Conservation (phyloP, 495 filamentous ascomycete species). For the Penicillium desertorum region DNA sequence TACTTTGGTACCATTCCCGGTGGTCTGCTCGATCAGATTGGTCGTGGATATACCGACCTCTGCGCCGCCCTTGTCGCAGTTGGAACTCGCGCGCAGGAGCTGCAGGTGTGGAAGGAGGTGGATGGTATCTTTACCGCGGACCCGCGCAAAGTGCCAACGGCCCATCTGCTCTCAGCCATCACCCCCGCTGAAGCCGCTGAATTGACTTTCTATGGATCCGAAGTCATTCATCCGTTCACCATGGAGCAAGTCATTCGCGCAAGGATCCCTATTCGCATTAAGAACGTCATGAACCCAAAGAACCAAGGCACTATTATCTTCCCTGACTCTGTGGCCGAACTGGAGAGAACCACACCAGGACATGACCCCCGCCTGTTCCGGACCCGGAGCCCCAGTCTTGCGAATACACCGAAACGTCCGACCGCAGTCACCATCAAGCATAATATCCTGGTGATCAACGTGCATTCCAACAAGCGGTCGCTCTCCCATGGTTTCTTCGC, state of each 20-base stretch:
- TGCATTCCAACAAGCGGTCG: conserved; percentile 88
- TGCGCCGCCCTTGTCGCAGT: conserved; percentile 83
- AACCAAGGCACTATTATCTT: conserved; percentile 86
- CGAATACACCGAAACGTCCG: conserved; percentile 63
- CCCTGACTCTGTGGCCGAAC: conserved; percentile 46
- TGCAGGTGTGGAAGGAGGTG: conserved; percentile 93
- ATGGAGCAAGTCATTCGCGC: conserved; percentile 98
- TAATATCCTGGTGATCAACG: conserved; percentile 87
- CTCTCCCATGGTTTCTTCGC: conserved; percentile 90
- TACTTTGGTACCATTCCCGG: conserved; percentile 88
- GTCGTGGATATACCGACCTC: conserved; percentile 86
- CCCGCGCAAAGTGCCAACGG: conserved; percentile 83
- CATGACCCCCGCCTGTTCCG: conserved; percentile 50
- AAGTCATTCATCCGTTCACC: conserved; percentile 96
- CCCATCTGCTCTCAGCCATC: conserved; percentile 70
- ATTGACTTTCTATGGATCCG: conserved; percentile 88
- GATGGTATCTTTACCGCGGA: conserved; percentile 91
- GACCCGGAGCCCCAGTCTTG: conserved; percentile 47
- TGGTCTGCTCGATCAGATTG: conserved; percentile 73
- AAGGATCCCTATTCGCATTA: conserved; percentile 90
- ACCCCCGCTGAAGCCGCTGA: conserved; percentile 87
- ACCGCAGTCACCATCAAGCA: conserved; percentile 97
- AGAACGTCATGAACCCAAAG: conserved; percentile 94
- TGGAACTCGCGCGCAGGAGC: conserved; percentile 70
- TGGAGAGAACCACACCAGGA: conserved; percentile 46